phyloP scores from a whole-genome alignment of 2,329 filamentous ascomycete genomes.

The Albophoma yamanashiensis region DNA sequence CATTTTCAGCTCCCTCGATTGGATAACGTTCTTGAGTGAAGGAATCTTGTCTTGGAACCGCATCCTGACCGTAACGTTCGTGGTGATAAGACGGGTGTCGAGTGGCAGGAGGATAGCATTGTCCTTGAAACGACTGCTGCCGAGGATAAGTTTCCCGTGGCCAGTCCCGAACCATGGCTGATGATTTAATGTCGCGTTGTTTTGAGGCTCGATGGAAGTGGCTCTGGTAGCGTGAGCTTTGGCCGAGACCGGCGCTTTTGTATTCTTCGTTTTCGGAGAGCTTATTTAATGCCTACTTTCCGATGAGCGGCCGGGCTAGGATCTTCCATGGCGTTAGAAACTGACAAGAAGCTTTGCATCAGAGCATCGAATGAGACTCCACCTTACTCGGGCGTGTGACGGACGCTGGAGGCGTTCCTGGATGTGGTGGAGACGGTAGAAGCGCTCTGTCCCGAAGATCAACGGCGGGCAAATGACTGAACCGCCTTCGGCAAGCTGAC shows the following conservation, averaged over 20 bases:
- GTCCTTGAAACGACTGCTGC: conserved; percentile 16
- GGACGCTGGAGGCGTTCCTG: background rate
- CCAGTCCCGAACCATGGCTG: conserved; percentile 30
- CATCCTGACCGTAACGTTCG: conserved; percentile 18
- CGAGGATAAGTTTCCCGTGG: conserved; percentile 26
- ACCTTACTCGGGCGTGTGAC: background rate
- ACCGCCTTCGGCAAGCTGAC: background rate
- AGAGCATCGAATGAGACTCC: background rate
- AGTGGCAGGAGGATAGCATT: conserved; percentile 10
- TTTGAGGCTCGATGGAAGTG: background rate
- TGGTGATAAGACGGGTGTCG: conserved; percentile 19
- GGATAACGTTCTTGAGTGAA: conserved; percentile 19
- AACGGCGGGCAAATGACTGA: conserved; percentile 1
- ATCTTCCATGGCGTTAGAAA: background rate
- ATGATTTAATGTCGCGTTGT: background rate
- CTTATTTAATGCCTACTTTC: background rate
- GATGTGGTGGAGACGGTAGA: background rate
- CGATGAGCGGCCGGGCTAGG: background rate
- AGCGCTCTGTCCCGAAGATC: background rate
- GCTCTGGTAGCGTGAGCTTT: background rate
- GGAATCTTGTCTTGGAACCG: conserved; percentile 16
- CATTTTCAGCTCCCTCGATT: conserved; percentile 17
- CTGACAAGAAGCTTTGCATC: background rate
- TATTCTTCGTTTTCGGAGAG: background rate
- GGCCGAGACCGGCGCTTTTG: background rate